A percentile compares a stretch with the other conserved stretches of the same genome.
Evolutionary conservation across 106 monocot genomes (phyloP).

Genomic region (Phalaenopsis equestris): DNA sequence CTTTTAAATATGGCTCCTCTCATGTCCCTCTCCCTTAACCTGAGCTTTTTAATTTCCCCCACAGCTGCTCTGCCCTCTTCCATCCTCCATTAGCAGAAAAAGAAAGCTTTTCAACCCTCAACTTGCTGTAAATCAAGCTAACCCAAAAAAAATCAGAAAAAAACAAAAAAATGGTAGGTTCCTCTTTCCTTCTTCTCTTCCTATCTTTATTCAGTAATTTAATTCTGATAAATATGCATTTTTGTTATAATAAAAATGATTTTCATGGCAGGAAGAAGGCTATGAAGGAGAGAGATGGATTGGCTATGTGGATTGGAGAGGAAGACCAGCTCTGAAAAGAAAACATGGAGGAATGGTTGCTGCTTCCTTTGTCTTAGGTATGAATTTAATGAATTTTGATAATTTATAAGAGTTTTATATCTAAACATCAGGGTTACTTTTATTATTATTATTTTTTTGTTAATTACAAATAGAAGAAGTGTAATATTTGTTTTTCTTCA

Average conservation of each 20-base stretch:
- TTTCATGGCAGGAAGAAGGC: constrained; percentile 34
- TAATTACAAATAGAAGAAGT: background rate
- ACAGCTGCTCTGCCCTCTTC: constrained; percentile 3
- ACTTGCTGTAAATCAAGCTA: background rate
- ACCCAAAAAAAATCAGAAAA: background rate
- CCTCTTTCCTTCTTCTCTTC: background rate
- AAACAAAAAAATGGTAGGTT: background rate
- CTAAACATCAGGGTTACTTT: background rate
- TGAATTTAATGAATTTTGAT: background rate
- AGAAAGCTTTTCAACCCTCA: background rate
- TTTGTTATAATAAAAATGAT: background rate
- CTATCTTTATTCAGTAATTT: background rate
- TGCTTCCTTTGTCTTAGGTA: constrained; percentile 67
- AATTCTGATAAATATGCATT: background rate
- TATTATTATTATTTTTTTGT: background rate
- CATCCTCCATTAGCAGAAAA: background rate
- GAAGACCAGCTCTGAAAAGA: constrained; percentile 47
- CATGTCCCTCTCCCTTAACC: background rate
- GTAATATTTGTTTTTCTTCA: too few relatives aligned
- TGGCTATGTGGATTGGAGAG: constrained; percentile 87
- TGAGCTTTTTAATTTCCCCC: background rate
- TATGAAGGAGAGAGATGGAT: constrained; percentile 45
- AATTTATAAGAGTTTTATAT: background rate
- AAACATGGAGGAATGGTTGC: constrained; percentile 80
- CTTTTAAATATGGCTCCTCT: constrained; percentile 2